Base-by-base conservation (phyloP, 306 rosid species). In the Prunus padus region DNA sequence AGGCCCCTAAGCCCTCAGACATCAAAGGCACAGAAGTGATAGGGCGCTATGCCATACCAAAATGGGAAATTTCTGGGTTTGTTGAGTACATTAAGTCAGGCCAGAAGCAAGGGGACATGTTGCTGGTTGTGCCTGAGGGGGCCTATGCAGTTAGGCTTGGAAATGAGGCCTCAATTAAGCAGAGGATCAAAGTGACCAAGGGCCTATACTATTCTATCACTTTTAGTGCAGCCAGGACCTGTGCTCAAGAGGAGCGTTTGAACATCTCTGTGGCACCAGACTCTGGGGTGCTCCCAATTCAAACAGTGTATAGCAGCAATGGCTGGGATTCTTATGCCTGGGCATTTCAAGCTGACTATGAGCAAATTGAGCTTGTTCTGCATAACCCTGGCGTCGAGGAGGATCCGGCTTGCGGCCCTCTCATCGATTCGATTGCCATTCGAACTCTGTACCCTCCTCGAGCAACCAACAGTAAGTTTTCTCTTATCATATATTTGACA, bases 61-160 rank as follows among this genome's bases (percentile, higher is more conserved):
- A 79, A 37, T 95, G 99, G 99, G 93, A 90, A 68, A 87, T 85
- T 1, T 84, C 97, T 0, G 99, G 99, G 0, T 85, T 87, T 19
- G 97, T 95, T 0, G 99, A 95, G 82, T 95, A 95, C 91, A 89
- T 95, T 56, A 90, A 92, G 71, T 89, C 99, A 0, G 99, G 99
- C 3, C 96, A 92, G 33, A 95, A 88, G 77, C 99, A 95, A n/a
- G 99, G 99, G 4, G 99, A 95, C 87, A 95, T 95, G 99, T 68
- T 95, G 56, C 89, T 95, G 22, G 96, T 95, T 45, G 99, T 95
- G 20, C 99, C 99, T 0, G 97, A 92, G 69, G 99, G 99, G 0
- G 97, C 93, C 1, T 92, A 77, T 71, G 99, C 99, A 0, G 97
- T 95, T 40, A 78, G 99, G 78, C 87, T 95, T 0, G 99, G 99